Percentiles rank a stretch among this genome's conserved stretches.
These are phyloP conservation scores for Parastagonospora avenae DNA, from an alignment of 2,329 filamentous ascomycete genomes.

Conservation along the genomic window DNA sequence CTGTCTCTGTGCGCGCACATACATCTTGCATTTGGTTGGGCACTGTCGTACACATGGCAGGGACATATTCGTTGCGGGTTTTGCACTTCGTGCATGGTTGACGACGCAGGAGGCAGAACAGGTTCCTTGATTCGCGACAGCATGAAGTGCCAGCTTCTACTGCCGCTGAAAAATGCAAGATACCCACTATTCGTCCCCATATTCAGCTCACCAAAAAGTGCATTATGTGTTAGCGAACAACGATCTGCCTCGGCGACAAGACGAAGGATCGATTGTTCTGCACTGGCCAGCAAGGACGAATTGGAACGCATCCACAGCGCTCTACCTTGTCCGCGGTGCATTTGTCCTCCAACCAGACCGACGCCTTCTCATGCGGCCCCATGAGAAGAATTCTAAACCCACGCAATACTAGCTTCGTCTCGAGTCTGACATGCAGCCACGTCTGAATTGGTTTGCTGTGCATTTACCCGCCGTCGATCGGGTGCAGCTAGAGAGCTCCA, in stretches of 20 bases:
- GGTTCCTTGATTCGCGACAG: slow-evolving; percentile 16
- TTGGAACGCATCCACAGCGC: slow-evolving; percentile 7
- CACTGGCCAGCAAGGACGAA: slow-evolving; percentile 6
- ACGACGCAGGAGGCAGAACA: slow-evolving; percentile 5
- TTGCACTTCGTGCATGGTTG: slow-evolving; percentile 4
- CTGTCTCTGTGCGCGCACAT: slow-evolving; percentile 6
- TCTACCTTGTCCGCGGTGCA: slow-evolving; percentile 7
- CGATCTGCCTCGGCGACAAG: slow-evolving; percentile 20
- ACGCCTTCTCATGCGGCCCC: not conserved
- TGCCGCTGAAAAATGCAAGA: slow-evolving; percentile 1
- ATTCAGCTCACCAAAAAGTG: not conserved
- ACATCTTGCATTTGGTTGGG: slow-evolving; percentile 22
- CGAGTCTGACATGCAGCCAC: slow-evolving; percentile 15
- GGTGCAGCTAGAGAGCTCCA: not conserved
- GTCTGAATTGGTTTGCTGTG: slow-evolving; percentile 12
- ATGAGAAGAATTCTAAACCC: slow-evolving; percentile 7
- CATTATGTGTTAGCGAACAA: slow-evolving; percentile 7
- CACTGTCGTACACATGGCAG: slow-evolving; percentile 30
- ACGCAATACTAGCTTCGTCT: slow-evolving; percentile 5
- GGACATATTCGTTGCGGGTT: slow-evolving; percentile 14
- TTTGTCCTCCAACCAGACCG: slow-evolving; percentile 24
- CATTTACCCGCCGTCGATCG: slow-evolving; percentile 22
- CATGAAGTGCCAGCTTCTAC: not conserved
- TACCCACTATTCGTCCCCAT: slow-evolving; percentile 15
- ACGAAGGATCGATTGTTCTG: no score